Base-by-base conservation (phyloP, 495 filamentous ascomycete genomes). In the Penicillium steckii region DNA sequence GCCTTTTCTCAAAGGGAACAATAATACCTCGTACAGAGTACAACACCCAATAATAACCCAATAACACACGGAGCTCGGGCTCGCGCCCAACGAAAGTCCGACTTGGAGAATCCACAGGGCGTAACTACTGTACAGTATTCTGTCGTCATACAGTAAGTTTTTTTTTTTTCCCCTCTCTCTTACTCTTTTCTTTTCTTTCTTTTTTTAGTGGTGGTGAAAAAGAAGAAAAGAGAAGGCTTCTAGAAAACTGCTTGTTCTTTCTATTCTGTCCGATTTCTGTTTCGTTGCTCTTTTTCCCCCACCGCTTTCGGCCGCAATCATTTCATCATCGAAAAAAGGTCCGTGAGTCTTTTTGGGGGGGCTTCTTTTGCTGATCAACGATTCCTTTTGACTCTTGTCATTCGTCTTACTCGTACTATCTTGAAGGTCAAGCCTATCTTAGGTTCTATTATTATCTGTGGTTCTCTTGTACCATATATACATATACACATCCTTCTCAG, bases 1-100 rank as follows among this genome's bases (percentile, higher is more conserved):
- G 38, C 24, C 15, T n/a, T n/a, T n/a, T n/a, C 22, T 30, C 18
- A 8, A 32, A 30, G 38, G 33, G 44, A 30, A 23, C 1, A 38
- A 50, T 56, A 62, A 61, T 59, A 51, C 52, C 59, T 51, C 59
- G 42, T 33, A 32, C 33, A 42, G 35, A 37, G n/a, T n/a, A n/a
- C n/a, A n/a, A n/a, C n/a, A n/a, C n/a, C n/a, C n/a, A n/a, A n/a
- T n/a, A n/a, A n/a, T n/a, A n/a, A n/a, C n/a, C n/a, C n/a, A n/a
- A n/a, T n/a, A 40, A 44, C 23, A 8, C 19, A 9, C 38, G 18
- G 35, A 19, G 18, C 33, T 58, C 50, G 51, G 55, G 8, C 30
- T 49, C 44, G 51, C 51, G 22, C 46, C 9, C 43, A 43, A 13
- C 25, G 33, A 52, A 59, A 19, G 25, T 30, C 59, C 58, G 58